Conservation (phyloP, 78 protist genomes). For the Dictyostelium purpureum region DNA sequence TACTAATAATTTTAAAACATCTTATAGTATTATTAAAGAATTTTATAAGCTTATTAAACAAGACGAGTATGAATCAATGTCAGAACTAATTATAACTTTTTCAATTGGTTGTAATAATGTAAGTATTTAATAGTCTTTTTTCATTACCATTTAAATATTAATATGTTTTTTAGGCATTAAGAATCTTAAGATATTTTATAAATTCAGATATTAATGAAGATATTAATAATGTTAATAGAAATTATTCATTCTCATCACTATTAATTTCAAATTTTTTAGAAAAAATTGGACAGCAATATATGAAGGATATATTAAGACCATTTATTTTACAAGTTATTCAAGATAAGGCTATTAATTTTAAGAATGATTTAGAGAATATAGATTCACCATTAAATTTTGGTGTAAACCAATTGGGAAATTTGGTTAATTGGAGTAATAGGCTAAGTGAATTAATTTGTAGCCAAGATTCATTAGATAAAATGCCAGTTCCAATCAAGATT, state of each 20-base stretch:
- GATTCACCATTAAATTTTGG: background rate
- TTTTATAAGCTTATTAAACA: constrained; percentile 15
- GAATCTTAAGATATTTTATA: constrained; percentile 49
- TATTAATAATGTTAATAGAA: constrained; percentile 11
- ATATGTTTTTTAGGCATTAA: too few species aligned
- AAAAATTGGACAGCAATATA: constrained; percentile 51
- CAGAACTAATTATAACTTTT: constrained; percentile 25
- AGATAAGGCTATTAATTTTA: constrained; percentile 42
- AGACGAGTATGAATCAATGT: constrained; percentile 35
- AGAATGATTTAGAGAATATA: background rate
- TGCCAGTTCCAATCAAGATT: constrained; percentile 38
- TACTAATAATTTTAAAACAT: background rate
- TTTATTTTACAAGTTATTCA: constrained; percentile 31
- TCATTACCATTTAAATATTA: too few species aligned
- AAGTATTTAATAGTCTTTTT: too few species aligned
- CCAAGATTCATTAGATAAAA: constrained; percentile 23
- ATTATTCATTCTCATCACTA: constrained; percentile 16
- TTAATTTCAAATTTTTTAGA: constrained; percentile 33
- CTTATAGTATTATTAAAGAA: constrained; percentile 1
- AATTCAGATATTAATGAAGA: constrained; percentile 17
- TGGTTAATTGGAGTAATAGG: background rate
- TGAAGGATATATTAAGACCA: constrained; percentile 39
- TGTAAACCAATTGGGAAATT: background rate
- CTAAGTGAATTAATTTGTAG: background rate
- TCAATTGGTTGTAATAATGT: constrained; percentile 68